These are phyloP conservation scores for Emergomyces africanus DNA, from an alignment of 2,329 filamentous ascomycete species.

Conservation along the genomic window DNA sequence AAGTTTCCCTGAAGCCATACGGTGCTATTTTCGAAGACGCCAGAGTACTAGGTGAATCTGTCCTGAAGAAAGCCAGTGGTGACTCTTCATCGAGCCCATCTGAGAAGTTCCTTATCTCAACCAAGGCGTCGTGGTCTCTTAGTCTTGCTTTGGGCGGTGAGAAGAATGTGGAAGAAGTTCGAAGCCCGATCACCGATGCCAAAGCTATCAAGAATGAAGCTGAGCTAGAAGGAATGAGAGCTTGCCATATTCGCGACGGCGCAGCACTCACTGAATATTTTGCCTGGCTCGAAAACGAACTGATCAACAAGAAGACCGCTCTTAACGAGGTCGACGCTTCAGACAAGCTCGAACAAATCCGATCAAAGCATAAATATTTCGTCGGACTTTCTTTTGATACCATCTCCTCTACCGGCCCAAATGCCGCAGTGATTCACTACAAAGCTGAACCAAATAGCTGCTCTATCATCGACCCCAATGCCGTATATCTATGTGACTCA, in stretches of 20 bases:
- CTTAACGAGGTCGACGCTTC: conserved; percentile 87
- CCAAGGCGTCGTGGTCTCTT: conserved; percentile 83
- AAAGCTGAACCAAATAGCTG: conserved; percentile 74
- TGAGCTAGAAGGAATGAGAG: conserved; percentile 83
- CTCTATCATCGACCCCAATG: conserved; percentile 67
- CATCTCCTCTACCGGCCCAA: conserved; percentile 87
- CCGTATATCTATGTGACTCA: conserved; percentile 91
- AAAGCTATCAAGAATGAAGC: conserved; percentile 91
- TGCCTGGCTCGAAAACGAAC: conserved; percentile 87
- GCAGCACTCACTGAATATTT: conserved; percentile 87
- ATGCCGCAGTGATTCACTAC: conserved; percentile 94
- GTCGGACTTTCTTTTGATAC: conserved; percentile 89
- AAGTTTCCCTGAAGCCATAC: conserved; percentile 70
- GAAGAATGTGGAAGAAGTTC: conserved; percentile 67
- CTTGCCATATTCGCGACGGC: conserved; percentile 87
- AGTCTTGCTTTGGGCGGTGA: conserved; percentile 77
- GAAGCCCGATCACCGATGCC: conserved; percentile 77
- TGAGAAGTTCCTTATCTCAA: conserved; percentile 70
- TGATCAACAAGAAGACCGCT: conserved; percentile 56
- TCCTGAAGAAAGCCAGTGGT: conserved; percentile 23
- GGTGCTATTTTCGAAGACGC: conserved; percentile 67
- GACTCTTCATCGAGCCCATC: conserved; percentile 22
- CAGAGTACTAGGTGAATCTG: conserved; percentile 45
- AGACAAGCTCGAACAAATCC: conserved; percentile 64
- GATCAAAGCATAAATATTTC: conserved; percentile 55